Conservation (phyloP, 192 early-diverging fungal genomes). For the Umbelopsis sp. region DNA sequence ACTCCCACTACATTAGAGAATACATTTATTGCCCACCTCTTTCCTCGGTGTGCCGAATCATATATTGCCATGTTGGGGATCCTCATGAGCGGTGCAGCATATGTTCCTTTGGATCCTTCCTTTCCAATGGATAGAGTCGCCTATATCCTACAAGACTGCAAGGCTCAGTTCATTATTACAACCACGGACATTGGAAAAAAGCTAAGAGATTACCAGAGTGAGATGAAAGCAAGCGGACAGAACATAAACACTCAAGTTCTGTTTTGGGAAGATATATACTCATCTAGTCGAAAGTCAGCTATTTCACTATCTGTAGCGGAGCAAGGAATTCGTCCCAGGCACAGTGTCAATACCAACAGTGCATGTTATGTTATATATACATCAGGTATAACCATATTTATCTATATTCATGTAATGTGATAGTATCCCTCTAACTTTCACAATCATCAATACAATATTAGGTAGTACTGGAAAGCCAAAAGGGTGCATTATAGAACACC, state of each 20-base stretch:
- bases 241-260: neutral
- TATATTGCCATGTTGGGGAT: slow-evolving; percentile 27
- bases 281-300: neutral
- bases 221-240: too few species aligned
- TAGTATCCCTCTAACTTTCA: too few species aligned
- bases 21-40: neutral
- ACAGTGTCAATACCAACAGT: neutral
- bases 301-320: neutral
- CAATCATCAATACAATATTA: neutral
- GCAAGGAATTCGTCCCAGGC: neutral
- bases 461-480: slow-evolving; percentile 5
- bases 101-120: slow-evolving; percentile 36
- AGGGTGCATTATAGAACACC: neutral
- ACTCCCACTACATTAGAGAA: neutral
- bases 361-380: slow-evolving; percentile 8
- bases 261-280: neutral
- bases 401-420: neutral
- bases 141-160: slow-evolving; percentile 29
- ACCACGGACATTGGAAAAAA: neutral
- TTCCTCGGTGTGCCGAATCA: neutral
- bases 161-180: neutral
- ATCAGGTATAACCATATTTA: neutral
- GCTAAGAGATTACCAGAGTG: neutral
- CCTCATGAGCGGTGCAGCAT: slow-evolving; percentile 39
- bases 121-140: slow-evolving; percentile 29